Evolutionary conservation across 108 stramenopile genomes (phyloP), one percentile per base, ranked within the genome.

Genomic region (Parietichytrium sp.): DNA sequence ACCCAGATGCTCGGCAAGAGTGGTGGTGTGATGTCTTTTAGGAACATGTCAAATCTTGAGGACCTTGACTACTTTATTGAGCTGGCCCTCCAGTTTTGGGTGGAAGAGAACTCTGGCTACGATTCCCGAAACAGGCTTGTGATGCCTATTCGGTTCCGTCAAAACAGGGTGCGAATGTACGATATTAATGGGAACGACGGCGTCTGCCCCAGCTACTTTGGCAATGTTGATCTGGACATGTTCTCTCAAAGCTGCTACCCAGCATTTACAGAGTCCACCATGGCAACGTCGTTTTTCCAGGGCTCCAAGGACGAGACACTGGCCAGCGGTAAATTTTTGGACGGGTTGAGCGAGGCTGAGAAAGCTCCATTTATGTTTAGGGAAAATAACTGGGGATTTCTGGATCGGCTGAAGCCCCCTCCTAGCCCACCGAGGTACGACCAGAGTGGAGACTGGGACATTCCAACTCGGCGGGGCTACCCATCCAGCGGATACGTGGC

Each of bases 91-190:
- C 6, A 33, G 23, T n/a, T 45, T 12, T 10, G 36, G 18, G 8
- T 72, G 6, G 20, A 13, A 31, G 13, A 10, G 6, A 72, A 8
- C 38, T 10, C 61, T 1, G 33, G 29, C 61, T n/a, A 8, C 0
- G 23, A 45, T 2, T 33, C 61, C 23, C 61, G 61, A 16, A 72
- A 72, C 3, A 25, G 45, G 33, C 38, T 38, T 25, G 25, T 72
- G 23, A 72, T 72, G 61, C 61, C 61, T 25, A 10, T 72, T 6
- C 61, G 61, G 2, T 16, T 72, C 38, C 61, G 61, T 38, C 61
- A 72, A n/a, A 72, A 72, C 25, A 33, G 61, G 13, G 61, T 72
- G 0, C 61, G 29, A n/a, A 18, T 72, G 6, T n/a, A 25, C 10
- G 29, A 72, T 33, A 12, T 12, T 50, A 50, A 16, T n/a, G 16